Evolutionary conservation across 1,139 yeast species (phyloP), one percentile per base, ranked within the genome.

Genomic region (Pichia sp.): DNA sequence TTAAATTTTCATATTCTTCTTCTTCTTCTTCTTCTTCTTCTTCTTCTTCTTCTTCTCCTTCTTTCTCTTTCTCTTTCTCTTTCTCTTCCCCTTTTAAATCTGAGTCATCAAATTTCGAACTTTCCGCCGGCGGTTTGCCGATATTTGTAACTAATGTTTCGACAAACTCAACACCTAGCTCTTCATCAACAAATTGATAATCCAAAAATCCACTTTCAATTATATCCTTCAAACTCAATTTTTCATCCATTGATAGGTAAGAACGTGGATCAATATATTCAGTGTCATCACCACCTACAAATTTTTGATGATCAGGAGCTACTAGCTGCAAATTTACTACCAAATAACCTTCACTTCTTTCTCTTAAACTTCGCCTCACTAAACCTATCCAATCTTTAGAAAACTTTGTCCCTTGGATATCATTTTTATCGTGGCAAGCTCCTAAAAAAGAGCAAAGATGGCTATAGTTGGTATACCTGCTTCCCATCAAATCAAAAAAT

Each of bases 331-430:
- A 44, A 47, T 50, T 43, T 3, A 44, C 36, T 4, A 44, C 34
- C 6, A 50, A 18, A 43, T 47, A 50, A 4, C 53, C 53, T 44
- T 50, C 53, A 41, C 53, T 46, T 44, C 44, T 47, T 23, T 47
- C 50, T 16, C 53, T 47, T 23, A 18, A 8, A 26, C 37, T 21
- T 6, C 18, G 23, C 23, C 28, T 34, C 4, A 50, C 18, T 16
- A 50, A 26, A 5, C n/a, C 10, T 7, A 50, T 16, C 50, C 50
- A 50, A 25, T 39, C 8, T 18, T 39, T 36, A 2, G 50, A 22
- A 21, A 25, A 28, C 18, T 25, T 19, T 2, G n/a, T 7, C 2
- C 45, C 42, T 6, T 13, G 21, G 7, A 16, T 6, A 18, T 21
- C 13, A 12, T 34, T 13, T 25, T 28, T 41, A 5, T 18, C 43